phyloP scores from a whole-genome alignment of 176 grass and related monocot genomes.

The Lolium rigidum region DNA sequence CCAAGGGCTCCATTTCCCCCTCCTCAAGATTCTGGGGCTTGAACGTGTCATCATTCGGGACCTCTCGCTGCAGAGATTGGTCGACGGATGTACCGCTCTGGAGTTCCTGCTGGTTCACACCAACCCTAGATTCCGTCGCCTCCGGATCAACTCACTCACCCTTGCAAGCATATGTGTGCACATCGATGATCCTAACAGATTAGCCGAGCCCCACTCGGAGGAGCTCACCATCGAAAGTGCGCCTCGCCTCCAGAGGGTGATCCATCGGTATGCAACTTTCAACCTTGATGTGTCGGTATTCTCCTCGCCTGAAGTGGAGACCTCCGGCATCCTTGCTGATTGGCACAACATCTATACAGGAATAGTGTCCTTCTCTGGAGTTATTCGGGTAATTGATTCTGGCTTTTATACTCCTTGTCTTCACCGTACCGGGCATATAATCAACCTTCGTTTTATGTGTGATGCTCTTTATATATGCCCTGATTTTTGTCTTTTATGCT shows the following conservation, averaged over 20 bases:
- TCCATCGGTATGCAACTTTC: not conserved
- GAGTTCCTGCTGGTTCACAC: not conserved
- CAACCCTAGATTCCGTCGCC: not conserved
- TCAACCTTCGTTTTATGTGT: not conserved
- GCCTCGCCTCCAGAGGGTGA: not conserved
- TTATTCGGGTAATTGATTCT: not conserved
- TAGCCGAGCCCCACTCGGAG: not conserved
- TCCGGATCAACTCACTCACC: not conserved
- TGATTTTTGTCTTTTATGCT: not conserved
- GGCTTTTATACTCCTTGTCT: not conserved
- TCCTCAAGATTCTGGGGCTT: not conserved
- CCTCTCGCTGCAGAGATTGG: not conserved
- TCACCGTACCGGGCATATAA: not conserved
- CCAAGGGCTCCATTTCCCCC: not conserved
- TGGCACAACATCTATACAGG: not conserved
- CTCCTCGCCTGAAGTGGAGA: not conserved
- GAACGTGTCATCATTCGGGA: not conserved
- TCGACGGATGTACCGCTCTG: not conserved
- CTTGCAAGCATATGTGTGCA: not conserved
- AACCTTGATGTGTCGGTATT: not conserved
- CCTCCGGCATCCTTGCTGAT: not conserved
- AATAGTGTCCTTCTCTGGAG: not conserved
- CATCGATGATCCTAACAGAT: not conserved
- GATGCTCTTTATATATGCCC: not conserved
- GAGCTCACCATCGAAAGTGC: not conserved